Conservation (phyloP, 2,329 filamentous ascomycete genomes). For the Exophiala sideris region DNA sequence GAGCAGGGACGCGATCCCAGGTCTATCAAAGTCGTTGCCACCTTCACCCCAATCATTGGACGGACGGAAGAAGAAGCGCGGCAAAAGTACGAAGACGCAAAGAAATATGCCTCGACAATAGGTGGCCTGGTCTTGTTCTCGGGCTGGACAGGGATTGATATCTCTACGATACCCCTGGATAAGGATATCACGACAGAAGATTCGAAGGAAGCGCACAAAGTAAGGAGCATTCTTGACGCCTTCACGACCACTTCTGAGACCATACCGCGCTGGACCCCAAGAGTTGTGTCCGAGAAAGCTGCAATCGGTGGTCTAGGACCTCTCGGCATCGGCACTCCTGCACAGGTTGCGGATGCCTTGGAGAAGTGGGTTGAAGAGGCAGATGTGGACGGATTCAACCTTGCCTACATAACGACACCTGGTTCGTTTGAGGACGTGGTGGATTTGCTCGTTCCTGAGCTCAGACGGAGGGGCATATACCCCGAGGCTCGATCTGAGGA, state of each 20-base stretch:
- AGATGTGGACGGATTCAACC: slow-evolving; percentile 71
- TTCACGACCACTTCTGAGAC: slow-evolving; percentile 50
- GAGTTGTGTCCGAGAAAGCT: slow-evolving; percentile 45
- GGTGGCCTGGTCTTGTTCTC: slow-evolving; percentile 56
- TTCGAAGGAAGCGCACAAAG: slow-evolving; percentile 52
- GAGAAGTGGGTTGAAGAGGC: slow-evolving; percentile 66
- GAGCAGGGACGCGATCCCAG: slow-evolving; percentile 54
- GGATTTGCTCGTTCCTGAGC: slow-evolving; percentile 48
- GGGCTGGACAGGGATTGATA: slow-evolving; percentile 60
- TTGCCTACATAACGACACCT: slow-evolving; percentile 50
- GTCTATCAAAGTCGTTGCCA: slow-evolving; percentile 56
- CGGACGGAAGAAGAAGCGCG: slow-evolving; percentile 53
- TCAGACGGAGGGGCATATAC: slow-evolving; percentile 42
- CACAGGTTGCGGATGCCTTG: slow-evolving; percentile 64
- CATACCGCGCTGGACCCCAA: slow-evolving; percentile 37
- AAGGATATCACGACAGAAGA: slow-evolving; percentile 56
- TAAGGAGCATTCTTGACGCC: slow-evolving; percentile 49
- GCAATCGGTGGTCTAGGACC: slow-evolving; percentile 51
- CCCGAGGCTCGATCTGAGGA: slow-evolving; percentile 22
- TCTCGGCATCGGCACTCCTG: slow-evolving; percentile 54
- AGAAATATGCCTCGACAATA: slow-evolving; percentile 52
- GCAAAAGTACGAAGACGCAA: slow-evolving; percentile 50
- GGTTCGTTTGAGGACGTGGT: slow-evolving; percentile 54
- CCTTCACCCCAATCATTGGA: slow-evolving; percentile 50
- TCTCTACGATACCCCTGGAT: slow-evolving; percentile 56